Evolutionary conservation across 768 basidiomycete genomes (phyloP).

Genomic region (Cubamyces sp.): DNA sequence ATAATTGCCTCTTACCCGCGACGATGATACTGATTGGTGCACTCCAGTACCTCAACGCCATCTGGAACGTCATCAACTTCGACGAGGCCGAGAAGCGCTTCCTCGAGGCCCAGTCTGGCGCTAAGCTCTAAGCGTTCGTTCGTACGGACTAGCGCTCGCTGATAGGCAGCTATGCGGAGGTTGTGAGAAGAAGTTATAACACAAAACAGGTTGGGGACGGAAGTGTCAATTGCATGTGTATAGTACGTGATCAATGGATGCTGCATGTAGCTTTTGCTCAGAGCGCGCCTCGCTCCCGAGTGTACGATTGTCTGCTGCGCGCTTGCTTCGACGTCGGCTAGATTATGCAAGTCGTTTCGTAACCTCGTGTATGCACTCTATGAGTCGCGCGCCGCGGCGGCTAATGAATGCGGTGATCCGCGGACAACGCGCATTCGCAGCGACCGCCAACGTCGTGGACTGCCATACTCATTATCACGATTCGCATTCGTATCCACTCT

Average conservation of each 20-base stretch:
- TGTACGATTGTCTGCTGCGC: neutral
- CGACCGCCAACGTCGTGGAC: too few species aligned
- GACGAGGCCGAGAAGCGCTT: constrained; percentile 77
- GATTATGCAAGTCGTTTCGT: neutral
- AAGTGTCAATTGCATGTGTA: constrained; percentile 19
- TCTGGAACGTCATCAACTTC: constrained; percentile 74
- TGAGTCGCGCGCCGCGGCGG: neutral
- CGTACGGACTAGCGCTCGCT: neutral
- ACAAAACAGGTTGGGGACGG: constrained; percentile 16
- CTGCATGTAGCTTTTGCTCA: constrained; percentile 6
- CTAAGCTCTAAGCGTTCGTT: constrained; percentile 42
- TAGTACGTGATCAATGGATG: constrained; percentile 17
- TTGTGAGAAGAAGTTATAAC: neutral
- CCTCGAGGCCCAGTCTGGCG: constrained; percentile 43
- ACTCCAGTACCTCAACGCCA: constrained; percentile 70
- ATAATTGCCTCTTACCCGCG: neutral
- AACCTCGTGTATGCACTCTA: neutral
- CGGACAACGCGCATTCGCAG: neutral
- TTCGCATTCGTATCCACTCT: too few species aligned
- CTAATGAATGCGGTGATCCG: too few species aligned
- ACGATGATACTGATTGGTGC: neutral
- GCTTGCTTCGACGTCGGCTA: neutral
- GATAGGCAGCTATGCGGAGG: neutral
- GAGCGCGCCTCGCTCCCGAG: neutral
- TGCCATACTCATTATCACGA: too few species aligned